Evolutionary conservation across 164 flowering plant genomes (phyloP).

Genomic region (Vitis rotundifolia): DNA sequence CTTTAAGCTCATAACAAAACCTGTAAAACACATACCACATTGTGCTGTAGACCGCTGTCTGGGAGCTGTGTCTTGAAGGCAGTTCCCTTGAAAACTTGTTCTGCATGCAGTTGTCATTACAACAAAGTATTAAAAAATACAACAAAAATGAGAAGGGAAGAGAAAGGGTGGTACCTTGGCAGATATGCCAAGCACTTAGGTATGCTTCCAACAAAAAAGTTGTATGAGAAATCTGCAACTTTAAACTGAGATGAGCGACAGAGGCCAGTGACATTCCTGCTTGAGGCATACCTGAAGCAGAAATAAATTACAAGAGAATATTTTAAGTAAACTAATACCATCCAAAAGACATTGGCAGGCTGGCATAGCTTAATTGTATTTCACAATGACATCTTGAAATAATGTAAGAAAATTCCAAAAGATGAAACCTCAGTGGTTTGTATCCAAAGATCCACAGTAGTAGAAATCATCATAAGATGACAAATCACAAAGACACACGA

Average conservation of each 20-base stretch:
- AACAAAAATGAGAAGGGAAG: neutral
- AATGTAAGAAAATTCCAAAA: no score
- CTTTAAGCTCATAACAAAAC: neutral
- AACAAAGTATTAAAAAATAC: neutral
- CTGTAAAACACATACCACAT: conserved; percentile 56
- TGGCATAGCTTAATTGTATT: no score
- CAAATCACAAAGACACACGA: no score
- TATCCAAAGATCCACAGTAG: no score
- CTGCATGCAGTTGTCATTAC: conserved; percentile 38
- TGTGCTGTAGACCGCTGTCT: conserved; percentile 63
- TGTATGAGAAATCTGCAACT: conserved; percentile 75
- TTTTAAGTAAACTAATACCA: neutral
- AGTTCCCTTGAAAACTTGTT: conserved; percentile 83
- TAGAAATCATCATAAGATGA: neutral
- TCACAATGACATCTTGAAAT: no score
- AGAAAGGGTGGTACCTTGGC: conserved; percentile 55
- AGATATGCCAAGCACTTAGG: conserved; percentile 79
- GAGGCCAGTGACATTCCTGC: conserved; percentile 46
- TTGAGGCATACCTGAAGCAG: conserved; percentile 58
- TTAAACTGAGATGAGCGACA: conserved; percentile 62
- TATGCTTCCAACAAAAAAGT: conserved; percentile 73
- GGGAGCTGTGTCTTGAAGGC: conserved; percentile 57
- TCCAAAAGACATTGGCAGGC: neutral
- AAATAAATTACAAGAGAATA: conserved; percentile 3
- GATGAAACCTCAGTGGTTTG: no score